These are phyloP conservation scores for Alloascoidea hylecoeti DNA, from an alignment of 805 yeast genomes.

Conservation along the genomic window DNA sequence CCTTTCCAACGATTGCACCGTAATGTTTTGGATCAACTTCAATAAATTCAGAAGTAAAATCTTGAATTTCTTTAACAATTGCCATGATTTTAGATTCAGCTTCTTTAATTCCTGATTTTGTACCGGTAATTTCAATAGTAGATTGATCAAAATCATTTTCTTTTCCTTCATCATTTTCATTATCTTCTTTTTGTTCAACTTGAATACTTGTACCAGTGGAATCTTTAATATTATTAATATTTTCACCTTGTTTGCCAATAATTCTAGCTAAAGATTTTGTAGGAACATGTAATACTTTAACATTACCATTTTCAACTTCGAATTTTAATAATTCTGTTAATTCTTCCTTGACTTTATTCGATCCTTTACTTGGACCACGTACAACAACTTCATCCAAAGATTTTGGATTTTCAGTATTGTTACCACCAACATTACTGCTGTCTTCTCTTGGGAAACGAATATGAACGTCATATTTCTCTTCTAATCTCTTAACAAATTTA, in stretches of 20 bases:
- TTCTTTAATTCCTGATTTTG: slow-evolving; percentile 56
- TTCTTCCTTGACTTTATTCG: slow-evolving; percentile 70
- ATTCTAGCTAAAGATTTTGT: slow-evolving; percentile 64
- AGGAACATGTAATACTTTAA: slow-evolving; percentile 53
- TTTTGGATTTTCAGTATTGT: slow-evolving; percentile 4
- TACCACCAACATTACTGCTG: slow-evolving; percentile 21
- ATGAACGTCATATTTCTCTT: slow-evolving; percentile 72
- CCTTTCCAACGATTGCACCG: slow-evolving; percentile 63
- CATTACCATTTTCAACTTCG: slow-evolving; percentile 76
- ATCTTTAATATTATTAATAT: slow-evolving; percentile 67
- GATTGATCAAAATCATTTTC: slow-evolving; percentile 36
- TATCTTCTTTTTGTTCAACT: slow-evolving; percentile 31
- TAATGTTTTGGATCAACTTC: slow-evolving; percentile 65
- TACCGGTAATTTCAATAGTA: slow-evolving; percentile 63
- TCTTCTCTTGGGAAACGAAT: slow-evolving; percentile 59
- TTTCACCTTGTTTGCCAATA: slow-evolving; percentile 83
- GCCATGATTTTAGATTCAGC: slow-evolving; percentile 51
- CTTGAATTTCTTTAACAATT: slow-evolving; percentile 53
- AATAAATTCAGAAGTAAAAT: slow-evolving; percentile 39
- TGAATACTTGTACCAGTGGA: slow-evolving; percentile 34
- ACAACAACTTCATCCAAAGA: slow-evolving; percentile 48
- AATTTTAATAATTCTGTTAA: slow-evolving; percentile 69
- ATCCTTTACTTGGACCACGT: slow-evolving; percentile 87
- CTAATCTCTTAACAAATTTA: slow-evolving; percentile 66
- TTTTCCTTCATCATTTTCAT: slow-evolving; percentile 23